Conservation (phyloP, 768 basidiomycete species). For the Mycena albidolilacea region DNA sequence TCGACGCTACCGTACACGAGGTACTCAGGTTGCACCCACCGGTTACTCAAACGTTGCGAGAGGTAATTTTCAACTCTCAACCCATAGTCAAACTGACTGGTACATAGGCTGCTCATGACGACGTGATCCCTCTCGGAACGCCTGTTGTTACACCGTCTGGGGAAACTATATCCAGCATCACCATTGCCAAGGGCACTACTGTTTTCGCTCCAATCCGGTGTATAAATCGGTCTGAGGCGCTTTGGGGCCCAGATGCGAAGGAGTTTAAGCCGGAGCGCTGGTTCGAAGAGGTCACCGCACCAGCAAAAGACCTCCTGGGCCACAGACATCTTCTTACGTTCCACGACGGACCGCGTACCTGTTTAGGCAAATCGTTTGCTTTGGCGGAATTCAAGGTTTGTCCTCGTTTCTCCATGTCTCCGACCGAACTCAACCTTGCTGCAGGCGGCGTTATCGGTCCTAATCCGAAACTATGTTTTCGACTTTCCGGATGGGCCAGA, state of each 20-base stretch:
- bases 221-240: conserved; percentile 55
- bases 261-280: conserved; percentile 62
- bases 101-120: conserved; percentile 54
- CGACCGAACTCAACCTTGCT: background rate
- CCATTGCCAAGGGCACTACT: conserved; percentile 55
- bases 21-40: conserved; percentile 56
- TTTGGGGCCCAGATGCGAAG: conserved; percentile 64
- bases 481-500: conserved; percentile 46
- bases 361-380: conserved; percentile 61
- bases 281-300: conserved; percentile 46
- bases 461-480: conserved; percentile 49
- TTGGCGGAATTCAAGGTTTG: conserved; percentile 45
- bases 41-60: conserved; percentile 45
- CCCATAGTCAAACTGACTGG: background rate
- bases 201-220: conserved; percentile 55
- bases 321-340: conserved; percentile 60
- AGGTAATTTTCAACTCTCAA: conserved; percentile 42
- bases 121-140: conserved; percentile 53
- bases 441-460: conserved; percentile 46
- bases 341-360: conserved; percentile 59
- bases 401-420: background rate
- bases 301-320: conserved; percentile 53
- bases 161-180: conserved; percentile 47
- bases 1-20: conserved; percentile 60
- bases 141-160: conserved; percentile 50